phyloP scores from a whole-genome alignment of 495 filamentous ascomycete species.

The Aspergillus steynii region DNA sequence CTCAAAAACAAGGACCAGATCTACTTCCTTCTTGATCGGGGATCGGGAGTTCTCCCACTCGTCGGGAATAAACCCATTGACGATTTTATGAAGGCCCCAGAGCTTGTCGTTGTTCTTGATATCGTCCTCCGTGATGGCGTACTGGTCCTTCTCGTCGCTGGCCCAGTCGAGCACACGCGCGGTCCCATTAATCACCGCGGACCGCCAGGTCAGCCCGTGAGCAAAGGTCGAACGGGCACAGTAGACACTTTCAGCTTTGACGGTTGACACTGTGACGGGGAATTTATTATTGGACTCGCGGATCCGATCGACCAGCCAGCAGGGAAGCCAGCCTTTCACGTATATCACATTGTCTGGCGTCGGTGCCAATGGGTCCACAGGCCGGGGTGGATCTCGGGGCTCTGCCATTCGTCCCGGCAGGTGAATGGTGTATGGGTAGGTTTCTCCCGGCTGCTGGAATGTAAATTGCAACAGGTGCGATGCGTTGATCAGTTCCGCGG shows the following conservation, averaged over 20 bases:
- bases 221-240: not conserved
- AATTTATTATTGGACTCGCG: not conserved
- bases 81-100: not conserved
- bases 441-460: too few species aligned
- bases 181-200: not conserved
- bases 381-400: not conserved
- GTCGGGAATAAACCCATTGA: not conserved
- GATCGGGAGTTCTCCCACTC: not conserved
- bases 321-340: conserved; percentile 1
- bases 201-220: conserved; percentile 4
- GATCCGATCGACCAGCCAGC: not conserved
- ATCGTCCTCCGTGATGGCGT: not conserved
- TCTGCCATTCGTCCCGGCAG: not conserved
- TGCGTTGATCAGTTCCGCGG: too few species aligned
- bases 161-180: not conserved
- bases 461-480: too few species aligned
- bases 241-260: not conserved
- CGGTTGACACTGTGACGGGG: not conserved
- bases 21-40: not conserved
- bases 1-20: not conserved
- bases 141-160: not conserved
- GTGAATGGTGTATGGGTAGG: not conserved
- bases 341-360: not conserved
- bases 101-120: not conserved
- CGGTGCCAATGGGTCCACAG: too few species aligned